These are phyloP conservation scores for Xenosphaeropsis pyriputrescens DNA, from an alignment of 2,329 filamentous ascomycete genomes.

Conservation along the genomic window DNA sequence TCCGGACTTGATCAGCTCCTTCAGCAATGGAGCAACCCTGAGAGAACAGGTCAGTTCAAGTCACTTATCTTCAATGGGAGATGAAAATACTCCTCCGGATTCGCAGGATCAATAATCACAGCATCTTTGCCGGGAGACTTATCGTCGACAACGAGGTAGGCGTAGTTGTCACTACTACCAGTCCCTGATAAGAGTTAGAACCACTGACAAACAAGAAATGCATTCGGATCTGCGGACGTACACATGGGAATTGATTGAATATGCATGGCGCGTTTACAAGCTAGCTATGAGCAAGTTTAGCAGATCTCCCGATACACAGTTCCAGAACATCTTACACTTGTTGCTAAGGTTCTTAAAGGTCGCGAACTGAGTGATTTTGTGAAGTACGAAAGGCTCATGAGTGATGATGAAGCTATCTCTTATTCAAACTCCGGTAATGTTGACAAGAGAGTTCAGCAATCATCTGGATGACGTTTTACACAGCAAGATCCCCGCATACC, in stretches of 20 bases:
- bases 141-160: slow-evolving; percentile 68
- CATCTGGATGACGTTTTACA: neutral
- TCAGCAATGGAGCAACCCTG: slow-evolving; percentile 49
- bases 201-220: slow-evolving; percentile 3
- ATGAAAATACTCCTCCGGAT: slow-evolving; percentile 54
- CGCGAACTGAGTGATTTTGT: slow-evolving; percentile 6
- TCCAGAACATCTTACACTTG: slow-evolving; percentile 4
- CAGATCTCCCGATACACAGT: neutral
- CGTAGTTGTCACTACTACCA: slow-evolving; percentile 69
- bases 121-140: slow-evolving; percentile 52
- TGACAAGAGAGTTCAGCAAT: neutral
- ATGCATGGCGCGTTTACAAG: slow-evolving; percentile 47
- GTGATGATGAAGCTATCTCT: neutral
- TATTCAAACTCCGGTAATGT: neutral
- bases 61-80: neutral
- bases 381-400: slow-evolving; percentile 9
- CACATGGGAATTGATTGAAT: slow-evolving; percentile 83
- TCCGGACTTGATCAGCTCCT: slow-evolving; percentile 55
- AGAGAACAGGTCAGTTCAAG: slow-evolving; percentile 2
- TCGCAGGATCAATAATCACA: slow-evolving; percentile 67
- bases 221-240: slow-evolving; percentile 28
- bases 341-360: slow-evolving; percentile 4
- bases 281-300: slow-evolving; percentile 4
- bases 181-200: slow-evolving; percentile 37
- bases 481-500: too few relatives aligned